Evolutionary conservation across 176 grass and related monocot species (phyloP).

Genomic region (Neostapfia colusana): DNA sequence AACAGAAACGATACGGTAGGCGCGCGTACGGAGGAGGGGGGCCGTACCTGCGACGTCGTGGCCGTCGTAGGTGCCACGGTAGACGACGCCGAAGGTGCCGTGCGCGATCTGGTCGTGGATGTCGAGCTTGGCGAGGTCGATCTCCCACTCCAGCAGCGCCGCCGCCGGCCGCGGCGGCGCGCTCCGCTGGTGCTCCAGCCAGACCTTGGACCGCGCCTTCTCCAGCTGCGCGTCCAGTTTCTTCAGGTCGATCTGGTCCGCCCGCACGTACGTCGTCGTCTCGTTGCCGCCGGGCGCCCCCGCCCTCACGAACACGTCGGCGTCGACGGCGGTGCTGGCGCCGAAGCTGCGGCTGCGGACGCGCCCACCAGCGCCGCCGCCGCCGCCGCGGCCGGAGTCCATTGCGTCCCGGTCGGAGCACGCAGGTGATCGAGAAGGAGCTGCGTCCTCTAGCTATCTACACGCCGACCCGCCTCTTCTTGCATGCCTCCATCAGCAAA

Average conservation of each 20-base stretch:
- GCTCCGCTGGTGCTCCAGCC: conserved; percentile 57
- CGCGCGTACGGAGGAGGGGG: too few relatives aligned
- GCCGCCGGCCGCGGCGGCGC: conserved; percentile 22
- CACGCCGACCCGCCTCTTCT: too few relatives aligned
- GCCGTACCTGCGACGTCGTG: conserved; percentile 72
- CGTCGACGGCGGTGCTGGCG: background rate
- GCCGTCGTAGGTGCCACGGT: conserved; percentile 74
- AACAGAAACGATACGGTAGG: background rate
- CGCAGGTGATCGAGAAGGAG: too few relatives aligned
- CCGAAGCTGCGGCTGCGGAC: conserved; percentile 12
- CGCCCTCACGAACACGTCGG: conserved; percentile 41
- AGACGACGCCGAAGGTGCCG: conserved; percentile 86
- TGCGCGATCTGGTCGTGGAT: conserved; percentile 67
- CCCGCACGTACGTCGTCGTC: too few relatives aligned
- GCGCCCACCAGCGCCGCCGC: too few relatives aligned
- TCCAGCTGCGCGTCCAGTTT: conserved; percentile 76
- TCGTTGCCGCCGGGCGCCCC: too few relatives aligned
- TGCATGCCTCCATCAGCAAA: background rate
- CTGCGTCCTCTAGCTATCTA: background rate
- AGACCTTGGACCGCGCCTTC: conserved; percentile 69
- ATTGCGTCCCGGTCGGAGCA: background rate
- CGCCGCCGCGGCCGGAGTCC: background rate
- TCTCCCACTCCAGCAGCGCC: conserved; percentile 72
- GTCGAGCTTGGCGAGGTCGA: conserved; percentile 72
- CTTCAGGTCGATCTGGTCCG: conserved; percentile 71